A percentile compares a stretch with the other conserved stretches of the same genome.
phyloP scores from a whole-genome alignment of 2,329 filamentous ascomycete genomes.

The Diaporthe sp. region DNA sequence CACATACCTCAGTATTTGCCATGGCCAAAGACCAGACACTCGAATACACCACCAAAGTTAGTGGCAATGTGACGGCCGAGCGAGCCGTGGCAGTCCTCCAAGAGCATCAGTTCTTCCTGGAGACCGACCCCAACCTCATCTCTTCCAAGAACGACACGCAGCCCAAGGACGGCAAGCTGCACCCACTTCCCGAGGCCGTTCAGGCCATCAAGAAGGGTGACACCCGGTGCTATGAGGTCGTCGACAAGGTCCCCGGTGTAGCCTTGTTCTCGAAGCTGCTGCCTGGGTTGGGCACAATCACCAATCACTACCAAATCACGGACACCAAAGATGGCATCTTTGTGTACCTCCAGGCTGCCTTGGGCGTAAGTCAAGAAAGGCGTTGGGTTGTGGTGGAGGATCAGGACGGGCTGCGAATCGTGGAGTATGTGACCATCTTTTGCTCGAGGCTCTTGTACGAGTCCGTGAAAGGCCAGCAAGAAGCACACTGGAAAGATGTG shows the following conservation, averaged over 20 bases:
- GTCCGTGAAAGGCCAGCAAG: constrained; percentile 30
- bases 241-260: constrained; percentile 20
- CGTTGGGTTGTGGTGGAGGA: constrained; percentile 26
- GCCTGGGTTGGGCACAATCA: constrained; percentile 20
- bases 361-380: constrained; percentile 32
- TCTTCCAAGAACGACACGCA: constrained; percentile 22
- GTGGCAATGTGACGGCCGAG: not conserved
- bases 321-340: constrained; percentile 28
- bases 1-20: not conserved
- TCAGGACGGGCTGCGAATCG: constrained; percentile 13
- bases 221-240: constrained; percentile 25
- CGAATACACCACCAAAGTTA: constrained; percentile 14
- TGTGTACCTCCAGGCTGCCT: constrained; percentile 16
- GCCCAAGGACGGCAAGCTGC: constrained; percentile 25
- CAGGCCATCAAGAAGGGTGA: constrained; percentile 16
- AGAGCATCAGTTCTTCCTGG: constrained; percentile 31
- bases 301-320: constrained; percentile 33
- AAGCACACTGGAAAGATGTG: constrained; percentile 28
- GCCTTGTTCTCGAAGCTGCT: constrained; percentile 30
- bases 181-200: constrained; percentile 5
- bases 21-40: constrained; percentile 11
- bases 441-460: constrained; percentile 30
- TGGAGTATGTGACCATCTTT: constrained; percentile 30
- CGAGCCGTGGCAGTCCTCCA: constrained; percentile 28
- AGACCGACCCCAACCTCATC: constrained; percentile 26